Conservation (phyloP, 257 asterid genomes). For the Nicotiana paniculata region DNA sequence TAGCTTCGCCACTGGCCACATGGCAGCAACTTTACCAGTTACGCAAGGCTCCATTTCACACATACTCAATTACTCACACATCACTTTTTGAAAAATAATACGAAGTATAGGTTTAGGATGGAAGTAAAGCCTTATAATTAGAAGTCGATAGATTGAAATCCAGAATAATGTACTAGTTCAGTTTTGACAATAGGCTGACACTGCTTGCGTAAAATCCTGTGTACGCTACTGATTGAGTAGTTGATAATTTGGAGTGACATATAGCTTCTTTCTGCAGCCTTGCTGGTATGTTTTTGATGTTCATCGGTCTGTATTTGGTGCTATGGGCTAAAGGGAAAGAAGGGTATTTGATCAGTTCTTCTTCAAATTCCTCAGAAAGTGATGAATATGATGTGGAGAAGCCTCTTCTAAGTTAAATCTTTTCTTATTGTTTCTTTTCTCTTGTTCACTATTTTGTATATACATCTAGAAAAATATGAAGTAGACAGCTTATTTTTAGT, state of each 20-base stretch:
- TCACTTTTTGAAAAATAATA: too few species aligned
- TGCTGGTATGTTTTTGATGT: conserved; percentile 78
- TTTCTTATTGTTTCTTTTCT: too few species aligned
- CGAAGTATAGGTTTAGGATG: neutral
- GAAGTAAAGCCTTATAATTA: neutral
- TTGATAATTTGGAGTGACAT: too few species aligned
- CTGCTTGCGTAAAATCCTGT: neutral
- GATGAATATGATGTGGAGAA: conserved; percentile 49
- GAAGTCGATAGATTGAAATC: neutral
- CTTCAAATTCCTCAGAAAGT: neutral
- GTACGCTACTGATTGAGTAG: neutral
- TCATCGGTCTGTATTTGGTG: conserved; percentile 65
- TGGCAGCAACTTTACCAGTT: too few species aligned
- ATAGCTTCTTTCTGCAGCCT: conserved; percentile 30
- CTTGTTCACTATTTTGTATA: too few species aligned
- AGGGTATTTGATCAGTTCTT: conserved; percentile 3
- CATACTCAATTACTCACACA: too few species aligned
- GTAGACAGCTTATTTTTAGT: too few species aligned
- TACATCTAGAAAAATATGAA: too few species aligned
- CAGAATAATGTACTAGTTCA: neutral
- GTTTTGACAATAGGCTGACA: neutral
- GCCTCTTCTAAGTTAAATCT: conserved; percentile 38
- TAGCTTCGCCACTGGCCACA: too few species aligned
- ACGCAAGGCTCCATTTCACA: too few species aligned
- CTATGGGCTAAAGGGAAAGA: conserved; percentile 86